Conservation (phyloP, 2,329 filamentous ascomycete genomes). For the Alternaria viburni region DNA sequence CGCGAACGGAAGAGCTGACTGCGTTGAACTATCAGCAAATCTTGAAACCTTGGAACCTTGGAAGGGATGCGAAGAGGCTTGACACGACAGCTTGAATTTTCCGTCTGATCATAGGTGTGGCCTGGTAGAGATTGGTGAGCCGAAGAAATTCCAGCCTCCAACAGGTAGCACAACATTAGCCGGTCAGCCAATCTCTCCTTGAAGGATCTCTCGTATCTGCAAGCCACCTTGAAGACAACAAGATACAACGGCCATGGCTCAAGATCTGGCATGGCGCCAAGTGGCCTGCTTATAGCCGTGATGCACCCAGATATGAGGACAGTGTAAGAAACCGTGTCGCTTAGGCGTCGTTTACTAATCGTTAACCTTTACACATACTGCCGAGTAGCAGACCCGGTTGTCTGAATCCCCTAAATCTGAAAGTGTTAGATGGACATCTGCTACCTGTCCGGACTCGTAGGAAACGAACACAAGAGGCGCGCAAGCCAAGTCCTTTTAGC, state of each 20-base stretch:
- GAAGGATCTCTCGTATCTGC: slow-evolving; percentile 8
- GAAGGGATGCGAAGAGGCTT: neutral
- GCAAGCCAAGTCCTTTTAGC: neutral
- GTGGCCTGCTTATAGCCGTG: neutral
- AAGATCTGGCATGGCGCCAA: neutral
- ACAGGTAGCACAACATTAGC: slow-evolving; percentile 17
- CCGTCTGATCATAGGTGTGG: neutral
- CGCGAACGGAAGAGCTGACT: slow-evolving; percentile 8
- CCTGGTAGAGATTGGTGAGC: neutral
- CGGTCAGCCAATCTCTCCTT: slow-evolving; percentile 15
- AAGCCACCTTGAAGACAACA: neutral
- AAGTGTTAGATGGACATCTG: neutral
- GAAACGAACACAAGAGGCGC: neutral
- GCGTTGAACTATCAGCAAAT: neutral
- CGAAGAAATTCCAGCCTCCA: neutral
- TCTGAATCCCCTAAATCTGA: neutral
- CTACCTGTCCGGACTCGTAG: neutral
- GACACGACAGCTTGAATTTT: neutral
- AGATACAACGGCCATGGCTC: neutral
- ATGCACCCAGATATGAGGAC: neutral
- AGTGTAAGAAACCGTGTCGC: neutral
- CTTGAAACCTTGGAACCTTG: neutral
- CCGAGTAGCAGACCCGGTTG: neutral
- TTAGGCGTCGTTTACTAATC: neutral
- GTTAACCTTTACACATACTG: neutral